These are phyloP conservation scores for Asterochloris erici DNA, from an alignment of 139 green algal species.

Conservation along the genomic window DNA sequence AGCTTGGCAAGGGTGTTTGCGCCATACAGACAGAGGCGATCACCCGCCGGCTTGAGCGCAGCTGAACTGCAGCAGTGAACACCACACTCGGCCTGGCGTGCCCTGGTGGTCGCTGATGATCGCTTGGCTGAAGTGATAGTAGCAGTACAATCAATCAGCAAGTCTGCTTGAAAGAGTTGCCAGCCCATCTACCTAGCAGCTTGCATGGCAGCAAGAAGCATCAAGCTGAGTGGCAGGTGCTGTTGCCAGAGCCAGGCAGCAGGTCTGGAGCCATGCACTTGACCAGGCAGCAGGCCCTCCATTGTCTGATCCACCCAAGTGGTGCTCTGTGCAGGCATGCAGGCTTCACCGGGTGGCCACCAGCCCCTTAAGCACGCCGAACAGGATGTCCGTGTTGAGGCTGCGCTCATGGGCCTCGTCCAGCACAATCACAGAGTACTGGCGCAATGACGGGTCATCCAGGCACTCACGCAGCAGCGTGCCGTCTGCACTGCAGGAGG, in stretches of 20 bases:
- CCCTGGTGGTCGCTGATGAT: too few species aligned
- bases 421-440: slow-evolving; percentile 83
- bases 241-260: not conserved
- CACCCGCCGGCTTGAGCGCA: too few species aligned
- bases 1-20: too few species aligned
- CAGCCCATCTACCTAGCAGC: not conserved
- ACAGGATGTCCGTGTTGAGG: slow-evolving; percentile 97
- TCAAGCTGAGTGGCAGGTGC: not conserved
- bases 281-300: too few species aligned
- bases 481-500: slow-evolving; percentile 52
- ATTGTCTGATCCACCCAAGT: too few species aligned
- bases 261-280: too few species aligned
- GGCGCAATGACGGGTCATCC: slow-evolving; percentile 67
- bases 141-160: too few species aligned
- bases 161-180: not conserved
- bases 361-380: slow-evolving; percentile 87
- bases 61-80: too few species aligned
- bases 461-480: slow-evolving; percentile 86
- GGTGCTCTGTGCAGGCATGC: not conserved
- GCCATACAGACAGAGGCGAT: too few species aligned
- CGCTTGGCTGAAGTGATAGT: too few species aligned
- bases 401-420: slow-evolving; percentile 96
- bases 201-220: not conserved
- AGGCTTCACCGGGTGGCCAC: slow-evolving; percentile 19
- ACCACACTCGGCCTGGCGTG: too few species aligned